phyloP scores from a whole-genome alignment of 2,329 filamentous ascomycete species.

The Diaporthe sp. region DNA sequence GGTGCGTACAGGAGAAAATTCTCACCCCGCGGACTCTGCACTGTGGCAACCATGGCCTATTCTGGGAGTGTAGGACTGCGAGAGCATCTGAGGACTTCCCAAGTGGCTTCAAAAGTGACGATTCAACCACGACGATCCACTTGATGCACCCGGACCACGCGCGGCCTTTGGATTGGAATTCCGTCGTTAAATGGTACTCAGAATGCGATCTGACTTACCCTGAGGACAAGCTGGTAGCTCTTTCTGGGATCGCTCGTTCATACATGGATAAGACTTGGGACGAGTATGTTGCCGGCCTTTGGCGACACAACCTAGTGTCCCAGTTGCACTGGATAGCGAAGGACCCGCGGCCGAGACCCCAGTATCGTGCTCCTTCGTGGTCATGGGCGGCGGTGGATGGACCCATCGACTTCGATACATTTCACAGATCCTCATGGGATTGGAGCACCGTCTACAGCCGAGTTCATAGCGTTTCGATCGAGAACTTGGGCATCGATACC shows the following conservation, averaged over 20 bases:
- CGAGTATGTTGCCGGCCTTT: neutral
- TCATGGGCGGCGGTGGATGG: conserved; percentile 4
- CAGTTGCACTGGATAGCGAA: neutral
- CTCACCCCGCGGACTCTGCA: neutral
- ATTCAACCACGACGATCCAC: no score
- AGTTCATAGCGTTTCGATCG: neutral
- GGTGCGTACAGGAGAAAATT: neutral
- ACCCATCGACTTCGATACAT: neutral
- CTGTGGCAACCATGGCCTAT: neutral
- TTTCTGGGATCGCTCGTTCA: neutral
- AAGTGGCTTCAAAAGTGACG: neutral
- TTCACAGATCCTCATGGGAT: neutral
- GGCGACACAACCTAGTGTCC: neutral
- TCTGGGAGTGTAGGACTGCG: neutral
- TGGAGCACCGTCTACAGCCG: neutral
- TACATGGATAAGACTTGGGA: accelerated
- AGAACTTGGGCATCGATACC: neutral
- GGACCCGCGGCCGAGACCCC: neutral
- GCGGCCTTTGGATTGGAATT: no score
- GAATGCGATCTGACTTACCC: neutral
- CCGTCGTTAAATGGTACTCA: no score
- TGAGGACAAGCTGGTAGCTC: neutral
- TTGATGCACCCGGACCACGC: no score
- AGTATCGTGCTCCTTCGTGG: neutral
- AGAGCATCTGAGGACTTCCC: neutral